Base-by-base conservation (phyloP, 2,329 filamentous ascomycete genomes). In the Sarocladiaceae sp. region DNA sequence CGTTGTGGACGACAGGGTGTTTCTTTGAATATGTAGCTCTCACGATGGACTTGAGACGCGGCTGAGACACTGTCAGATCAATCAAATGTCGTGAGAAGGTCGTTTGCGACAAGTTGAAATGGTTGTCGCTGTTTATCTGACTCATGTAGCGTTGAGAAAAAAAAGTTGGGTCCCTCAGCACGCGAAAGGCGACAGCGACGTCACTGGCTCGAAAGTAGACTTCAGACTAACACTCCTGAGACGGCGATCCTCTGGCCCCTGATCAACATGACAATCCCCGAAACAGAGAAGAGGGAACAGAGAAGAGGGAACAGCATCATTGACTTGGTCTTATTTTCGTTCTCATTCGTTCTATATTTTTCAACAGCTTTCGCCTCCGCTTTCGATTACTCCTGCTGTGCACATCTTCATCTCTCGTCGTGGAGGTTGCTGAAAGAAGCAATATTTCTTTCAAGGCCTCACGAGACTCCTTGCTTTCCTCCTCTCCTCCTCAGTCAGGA, bases 401-500 rank as follows among this genome's bases (percentile, higher is more conserved):
- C 15, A 10, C 29, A 8, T 10, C 15, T 15, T 33, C 29, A 33
- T 33, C 29, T 33, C n/a, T n/a, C n/a, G 29, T 33, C 15, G 8
- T 33, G 10, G 29, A 33, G 29, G 29, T 33, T 10, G 29, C 29
- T 15, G 8, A 8, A 33, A 10, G 23, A 22, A 26, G 4, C 11
- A 12, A 33, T 4, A 26, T 31, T 2, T 36, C 29, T 20, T n/a
- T 50, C 28, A 50, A 23, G 31, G 47, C 56, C 62, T 68, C 11
- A 91, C 82, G 68, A 94, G 82, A 4, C 74, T 83, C 64, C 90
- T 81, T 10, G 88, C 88, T 62, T 82, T 80, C 58, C 75, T 77
- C 65, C 87, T 83, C 72, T 96, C 91, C 53, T 92, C 89, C 37
- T 78, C 77, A 54, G 78, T 86, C 56, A 92, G 61, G 42, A 86